Evolutionary conservation across 192 early-diverging fungal species (phyloP).

Genomic region (Coemansia sp.): DNA sequence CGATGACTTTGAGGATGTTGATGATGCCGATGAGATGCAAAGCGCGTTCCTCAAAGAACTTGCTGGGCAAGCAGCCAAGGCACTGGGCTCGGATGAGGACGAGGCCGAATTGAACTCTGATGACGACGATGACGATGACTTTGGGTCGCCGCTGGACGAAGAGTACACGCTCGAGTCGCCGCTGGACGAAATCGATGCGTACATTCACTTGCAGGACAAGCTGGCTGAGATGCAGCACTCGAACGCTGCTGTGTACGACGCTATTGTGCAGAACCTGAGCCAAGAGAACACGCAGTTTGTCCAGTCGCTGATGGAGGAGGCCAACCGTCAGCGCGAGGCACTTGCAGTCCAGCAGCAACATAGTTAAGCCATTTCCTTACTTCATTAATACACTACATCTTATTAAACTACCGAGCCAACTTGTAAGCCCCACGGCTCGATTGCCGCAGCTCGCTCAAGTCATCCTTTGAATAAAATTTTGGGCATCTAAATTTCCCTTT

Average conservation of each 20-base stretch:
- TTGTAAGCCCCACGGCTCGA: background rate
- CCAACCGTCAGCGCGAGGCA: slow-evolving; percentile 34
- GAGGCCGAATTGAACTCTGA: slow-evolving; percentile 33
- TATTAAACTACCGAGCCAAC: background rate
- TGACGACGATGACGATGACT: slow-evolving; percentile 65
- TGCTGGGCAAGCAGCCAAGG: slow-evolving; percentile 55
- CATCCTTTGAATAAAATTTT: background rate
- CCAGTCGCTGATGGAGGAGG: slow-evolving; percentile 44
- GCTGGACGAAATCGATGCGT: slow-evolving; percentile 73
- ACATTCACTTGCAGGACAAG: slow-evolving; percentile 68
- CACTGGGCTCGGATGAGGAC: slow-evolving; percentile 39
- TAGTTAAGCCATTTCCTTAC: background rate
- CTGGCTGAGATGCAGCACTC: slow-evolving; percentile 53
- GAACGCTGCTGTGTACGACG: slow-evolving; percentile 38
- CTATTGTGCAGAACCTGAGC: slow-evolving; percentile 35
- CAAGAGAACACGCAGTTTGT: slow-evolving; percentile 44
- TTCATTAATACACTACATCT: background rate
- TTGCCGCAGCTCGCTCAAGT: background rate
- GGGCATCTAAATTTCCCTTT: slow-evolving; percentile 4
- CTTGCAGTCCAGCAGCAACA: background rate
- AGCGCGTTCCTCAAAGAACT: slow-evolving; percentile 64
- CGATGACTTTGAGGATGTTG: slow-evolving; percentile 62
- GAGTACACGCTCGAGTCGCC: slow-evolving; percentile 77
- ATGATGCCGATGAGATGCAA: slow-evolving; percentile 64
- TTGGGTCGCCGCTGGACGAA: slow-evolving; percentile 69